Conservation (phyloP, 2,329 filamentous ascomycete genomes). For the Lasiodiplodia hormozganensis region DNA sequence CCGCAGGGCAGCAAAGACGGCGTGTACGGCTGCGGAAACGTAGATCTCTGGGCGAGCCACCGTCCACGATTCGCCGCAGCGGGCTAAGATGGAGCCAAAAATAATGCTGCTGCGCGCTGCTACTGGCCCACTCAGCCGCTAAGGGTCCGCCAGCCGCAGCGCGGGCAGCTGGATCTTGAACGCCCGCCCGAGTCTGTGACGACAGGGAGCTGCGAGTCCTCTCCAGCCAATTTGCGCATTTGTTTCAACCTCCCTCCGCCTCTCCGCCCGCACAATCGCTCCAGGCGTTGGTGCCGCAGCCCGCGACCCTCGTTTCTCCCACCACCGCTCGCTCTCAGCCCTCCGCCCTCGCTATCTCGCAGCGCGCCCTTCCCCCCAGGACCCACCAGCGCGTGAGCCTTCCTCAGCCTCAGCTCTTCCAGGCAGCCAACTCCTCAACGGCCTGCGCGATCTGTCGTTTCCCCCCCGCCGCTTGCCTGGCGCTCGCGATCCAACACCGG, state of each 20-base stretch:
- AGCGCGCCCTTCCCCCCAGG: constrained; percentile 3
- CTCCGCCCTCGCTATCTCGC: constrained; percentile 13
- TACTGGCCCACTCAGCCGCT: constrained; percentile 10
- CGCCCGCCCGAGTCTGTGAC: constrained; percentile 22
- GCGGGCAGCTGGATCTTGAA: constrained; percentile 20
- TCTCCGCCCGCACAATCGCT: constrained; percentile 2
- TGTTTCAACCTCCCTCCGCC: constrained; percentile 19
- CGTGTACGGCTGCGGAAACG: constrained; percentile 3
- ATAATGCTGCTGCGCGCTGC: constrained; percentile 4
- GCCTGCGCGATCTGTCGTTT: constrained; percentile 27
- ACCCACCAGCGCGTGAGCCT: constrained; percentile 28
- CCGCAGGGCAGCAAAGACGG: neutral
- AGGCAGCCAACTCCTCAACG: constrained; percentile 12
- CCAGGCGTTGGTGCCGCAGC: constrained; percentile 7
- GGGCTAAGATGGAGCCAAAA: constrained; percentile 4
- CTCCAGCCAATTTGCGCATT: constrained; percentile 22
- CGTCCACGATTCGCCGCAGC: constrained; percentile 11
- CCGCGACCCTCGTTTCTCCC: constrained; percentile 25
- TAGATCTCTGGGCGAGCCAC: constrained; percentile 14
- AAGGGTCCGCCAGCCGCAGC: constrained; percentile 14
- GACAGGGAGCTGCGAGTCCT: constrained; percentile 19
- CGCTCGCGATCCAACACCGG: neutral
- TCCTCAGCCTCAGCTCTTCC: constrained; percentile 8
- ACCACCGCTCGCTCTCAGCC: constrained; percentile 8
- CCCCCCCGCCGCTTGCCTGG: constrained; percentile 1